phyloP scores from a whole-genome alignment of 1,139 yeast genomes.

The Yamadazyma dushanensis region DNA sequence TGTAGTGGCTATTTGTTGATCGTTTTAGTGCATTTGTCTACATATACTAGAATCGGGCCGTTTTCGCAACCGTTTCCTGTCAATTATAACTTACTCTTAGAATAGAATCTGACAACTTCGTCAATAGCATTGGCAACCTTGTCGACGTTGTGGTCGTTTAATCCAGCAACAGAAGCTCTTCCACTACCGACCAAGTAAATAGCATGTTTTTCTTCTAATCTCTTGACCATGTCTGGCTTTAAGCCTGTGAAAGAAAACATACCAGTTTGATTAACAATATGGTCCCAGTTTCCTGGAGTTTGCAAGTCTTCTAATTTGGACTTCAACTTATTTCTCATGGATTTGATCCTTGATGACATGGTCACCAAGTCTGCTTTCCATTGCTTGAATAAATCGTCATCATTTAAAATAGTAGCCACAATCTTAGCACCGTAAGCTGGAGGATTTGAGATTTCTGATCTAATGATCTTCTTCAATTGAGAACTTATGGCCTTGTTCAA shows the following conservation, averaged over 20 bases:
- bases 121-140: conserved; percentile 83
- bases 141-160: conserved; percentile 76
- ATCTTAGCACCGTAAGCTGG: conserved; percentile 96
- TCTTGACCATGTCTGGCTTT: conserved; percentile 72
- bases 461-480: conserved; percentile 73
- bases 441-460: conserved; percentile 90
- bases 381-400: conserved; percentile 63
- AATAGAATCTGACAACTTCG: conserved; percentile 58
- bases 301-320: conserved; percentile 59
- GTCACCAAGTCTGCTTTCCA: conserved; percentile 86
- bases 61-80: too few species aligned
- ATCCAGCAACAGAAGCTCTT: conserved; percentile 92
- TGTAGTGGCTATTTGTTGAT: too few species aligned
- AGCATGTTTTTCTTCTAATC: conserved; percentile 76
- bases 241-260: conserved; percentile 97
- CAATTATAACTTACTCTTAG: conserved; percentile 34
- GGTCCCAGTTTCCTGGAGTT: conserved; percentile 93
- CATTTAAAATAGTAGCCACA: conserved; percentile 73
- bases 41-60: too few species aligned
- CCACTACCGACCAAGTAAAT: conserved; percentile 81
- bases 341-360: conserved; percentile 82
- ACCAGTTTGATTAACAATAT: conserved; percentile 88
- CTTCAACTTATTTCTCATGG: conserved; percentile 73
- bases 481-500: conserved; percentile 59
- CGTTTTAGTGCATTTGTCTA: too few species aligned